Evolutionary conservation across 805 yeast species (phyloP), one percentile per base, ranked within the genome.

Genomic region (Barnettozyma salicaria): DNA sequence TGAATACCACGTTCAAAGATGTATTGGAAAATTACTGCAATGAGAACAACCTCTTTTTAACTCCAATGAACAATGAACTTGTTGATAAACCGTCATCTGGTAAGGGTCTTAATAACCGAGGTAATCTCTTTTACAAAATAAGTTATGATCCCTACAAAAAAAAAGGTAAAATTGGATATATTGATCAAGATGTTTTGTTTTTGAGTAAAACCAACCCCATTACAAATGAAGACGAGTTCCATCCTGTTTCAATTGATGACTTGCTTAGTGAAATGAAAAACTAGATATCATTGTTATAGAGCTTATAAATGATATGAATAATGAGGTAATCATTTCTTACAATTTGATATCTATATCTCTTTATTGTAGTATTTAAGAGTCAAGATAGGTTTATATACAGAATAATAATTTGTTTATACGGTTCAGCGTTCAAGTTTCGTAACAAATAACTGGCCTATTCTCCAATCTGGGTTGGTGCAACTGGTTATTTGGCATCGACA

Each of bases 181-280:
- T 84, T 6, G 70, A 71, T 24, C 78, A 78, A 30, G 89, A 86
- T 46, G 78, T 84, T 2, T 47, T 87, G 18, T 86, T 76, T 72
- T 51, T 74, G 12, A 55, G 60, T 25, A 37, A 40, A 6, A 41
- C 41, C 8, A 49, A 42, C 4, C 19, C 8, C 17, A 21, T 13
- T 9, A 13, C 27, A 12, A 12, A 11, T 10, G 28, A 22, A 12
- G 13, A 8, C 11, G 26, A 22, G 9, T 37, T 24, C 32, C 29
- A 37, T 36, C 81, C 83, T 1, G 53, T 70, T 4, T 56, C 62
- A 5, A 40, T 67, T 19, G 63, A 62, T 32, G 60, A 56, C 12
- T 16, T 48, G 8, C 13, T 16, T n/a, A 23, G 23, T 22, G 36
- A 32, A 21, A 20, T 39, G 21, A 16, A 25, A 5, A 9, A 7